Conservation (phyloP, 108 stramenopile species). For the Cyclotella choctawhatcheeana region DNA sequence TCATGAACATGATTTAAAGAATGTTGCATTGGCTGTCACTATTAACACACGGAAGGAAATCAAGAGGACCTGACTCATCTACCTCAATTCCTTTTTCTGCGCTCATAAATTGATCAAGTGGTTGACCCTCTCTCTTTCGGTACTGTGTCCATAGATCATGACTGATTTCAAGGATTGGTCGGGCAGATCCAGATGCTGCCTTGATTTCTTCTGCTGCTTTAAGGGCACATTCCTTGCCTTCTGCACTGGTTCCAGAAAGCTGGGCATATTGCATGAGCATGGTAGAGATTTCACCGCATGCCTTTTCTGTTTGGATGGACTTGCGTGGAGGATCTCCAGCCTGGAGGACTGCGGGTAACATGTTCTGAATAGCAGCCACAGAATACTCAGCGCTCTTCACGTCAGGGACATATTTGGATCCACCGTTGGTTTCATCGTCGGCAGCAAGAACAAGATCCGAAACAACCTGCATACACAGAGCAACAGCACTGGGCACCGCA, state of each 20-base stretch:
- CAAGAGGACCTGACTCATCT: constrained; percentile 88
- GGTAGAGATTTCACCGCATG: constrained; percentile 76
- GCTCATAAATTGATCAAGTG: constrained; percentile 87
- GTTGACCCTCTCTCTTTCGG: constrained; percentile 92
- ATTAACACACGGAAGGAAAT: constrained; percentile 88
- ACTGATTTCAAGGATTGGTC: constrained; percentile 87
- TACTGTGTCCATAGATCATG: constrained; percentile 92
- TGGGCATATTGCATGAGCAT: constrained; percentile 86
- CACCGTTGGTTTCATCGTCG: constrained; percentile 89
- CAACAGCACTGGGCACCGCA: constrained; percentile 84
- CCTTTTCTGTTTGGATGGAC: constrained; percentile 87
- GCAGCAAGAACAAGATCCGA: constrained; percentile 90
- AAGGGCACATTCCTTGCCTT: constrained; percentile 73
- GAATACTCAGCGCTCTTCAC: constrained; percentile 88
- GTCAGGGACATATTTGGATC: constrained; percentile 91
- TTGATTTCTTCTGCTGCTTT: constrained; percentile 79
- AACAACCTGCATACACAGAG: constrained; percentile 85
- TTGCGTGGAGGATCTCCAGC: constrained; percentile 82
- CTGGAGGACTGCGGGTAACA: constrained; percentile 87
- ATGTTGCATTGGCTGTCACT: constrained; percentile 41
- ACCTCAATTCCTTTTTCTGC: constrained; percentile 89
- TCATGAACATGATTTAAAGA: constrained; percentile 14
- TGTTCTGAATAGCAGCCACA: constrained; percentile 78
- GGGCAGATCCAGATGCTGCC: constrained; percentile 63
- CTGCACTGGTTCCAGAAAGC: constrained; percentile 77